Percentiles rank a stretch among this genome's conserved stretches.
phyloP scores from a whole-genome alignment of 306 rosid species.

The Dryas drummondii region DNA sequence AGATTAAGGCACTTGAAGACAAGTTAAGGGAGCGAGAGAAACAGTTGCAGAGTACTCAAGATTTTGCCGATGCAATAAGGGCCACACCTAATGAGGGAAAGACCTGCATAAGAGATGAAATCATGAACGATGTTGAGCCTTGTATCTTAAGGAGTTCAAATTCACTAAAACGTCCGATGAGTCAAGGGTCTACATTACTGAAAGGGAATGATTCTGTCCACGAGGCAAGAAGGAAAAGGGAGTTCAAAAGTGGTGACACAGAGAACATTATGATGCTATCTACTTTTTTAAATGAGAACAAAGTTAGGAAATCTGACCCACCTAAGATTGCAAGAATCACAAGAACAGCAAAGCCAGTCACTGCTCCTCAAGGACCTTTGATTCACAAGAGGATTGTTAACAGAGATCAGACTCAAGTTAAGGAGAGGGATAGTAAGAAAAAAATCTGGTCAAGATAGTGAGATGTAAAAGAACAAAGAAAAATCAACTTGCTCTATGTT shows the following conservation, averaged over 20 bases:
- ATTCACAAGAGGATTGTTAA: constrained; percentile 48
- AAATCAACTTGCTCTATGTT: constrained; percentile 21
- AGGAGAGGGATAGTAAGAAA: constrained; percentile 70
- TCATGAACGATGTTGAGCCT: constrained; percentile 48
- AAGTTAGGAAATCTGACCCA: constrained; percentile 76
- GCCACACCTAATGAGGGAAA: constrained; percentile 53
- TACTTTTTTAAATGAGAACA: constrained; percentile 40
- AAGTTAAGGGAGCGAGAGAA: constrained; percentile 56
- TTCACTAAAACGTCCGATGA: constrained; percentile 43
- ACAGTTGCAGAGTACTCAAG: constrained; percentile 40
- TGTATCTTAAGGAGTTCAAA: constrained; percentile 54
- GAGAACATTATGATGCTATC: constrained; percentile 49
- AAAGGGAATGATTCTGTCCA: constrained; percentile 52
- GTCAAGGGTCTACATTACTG: constrained; percentile 42
- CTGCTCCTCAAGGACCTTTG: constrained; percentile 51
- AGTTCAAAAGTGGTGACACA: constrained; percentile 55
- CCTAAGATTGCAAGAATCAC: constrained; percentile 51
- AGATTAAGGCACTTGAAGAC: constrained; percentile 74
- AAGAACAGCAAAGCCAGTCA: constrained; percentile 52
- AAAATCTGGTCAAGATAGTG: constrained; percentile 74
- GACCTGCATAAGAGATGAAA: constrained; percentile 38
- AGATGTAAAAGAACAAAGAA: not conserved
- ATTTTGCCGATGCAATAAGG: constrained; percentile 40
- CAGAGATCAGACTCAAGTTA: constrained; percentile 61
- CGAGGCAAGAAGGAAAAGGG: constrained; percentile 64